Evolutionary conservation across 306 rosid species (phyloP), one percentile per base, ranked within the genome.

Genomic region (Vicia faba): DNA sequence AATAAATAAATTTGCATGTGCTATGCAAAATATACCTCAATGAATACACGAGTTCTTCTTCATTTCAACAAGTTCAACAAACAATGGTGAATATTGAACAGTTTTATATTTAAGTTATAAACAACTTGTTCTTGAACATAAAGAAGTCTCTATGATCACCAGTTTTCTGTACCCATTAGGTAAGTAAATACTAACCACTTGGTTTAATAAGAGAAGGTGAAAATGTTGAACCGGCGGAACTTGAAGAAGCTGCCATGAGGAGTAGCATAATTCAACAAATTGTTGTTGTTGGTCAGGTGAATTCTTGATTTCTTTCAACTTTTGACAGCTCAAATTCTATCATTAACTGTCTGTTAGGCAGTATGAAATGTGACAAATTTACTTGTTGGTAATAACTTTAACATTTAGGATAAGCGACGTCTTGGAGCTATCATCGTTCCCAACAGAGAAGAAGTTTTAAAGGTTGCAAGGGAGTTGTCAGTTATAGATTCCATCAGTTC

Each of bases 161-260:
- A 9, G 7, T 68, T 8, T 61, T 49, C 5, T 46, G 25, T 10
- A 43, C 39, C 64, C 71, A n/a, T 26, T 39, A 25, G 43, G 44
- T 55, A 11, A 28, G 18, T 41, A 19, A 28, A 16, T 29, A 62
- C 56, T 77, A 61, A 68, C 70, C 7, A 33, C 39, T 74, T 69
- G 14, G 72, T 75, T 73, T 35, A 51, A 43, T 56, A 41, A 72
- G 72, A 55, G 78, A 65, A 92, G 98, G 98, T 55, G 96, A 92
- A 84, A 92, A 92, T 74, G 91, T 89, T 67, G 98, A 92, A 79
- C 98, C 98, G 0, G 77, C 3, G 1, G 91, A 72, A 70, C 88
- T 92, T 63, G 98, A 92, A 84, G 98, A 86, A 82, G 96, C 93
- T 76, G 96, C 96, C 61, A 70, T 92, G 84, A 84, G 82, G 73